Evolutionary conservation across 768 basidiomycete species (phyloP).

Genomic region (Fomitopsis pulvina): DNA sequence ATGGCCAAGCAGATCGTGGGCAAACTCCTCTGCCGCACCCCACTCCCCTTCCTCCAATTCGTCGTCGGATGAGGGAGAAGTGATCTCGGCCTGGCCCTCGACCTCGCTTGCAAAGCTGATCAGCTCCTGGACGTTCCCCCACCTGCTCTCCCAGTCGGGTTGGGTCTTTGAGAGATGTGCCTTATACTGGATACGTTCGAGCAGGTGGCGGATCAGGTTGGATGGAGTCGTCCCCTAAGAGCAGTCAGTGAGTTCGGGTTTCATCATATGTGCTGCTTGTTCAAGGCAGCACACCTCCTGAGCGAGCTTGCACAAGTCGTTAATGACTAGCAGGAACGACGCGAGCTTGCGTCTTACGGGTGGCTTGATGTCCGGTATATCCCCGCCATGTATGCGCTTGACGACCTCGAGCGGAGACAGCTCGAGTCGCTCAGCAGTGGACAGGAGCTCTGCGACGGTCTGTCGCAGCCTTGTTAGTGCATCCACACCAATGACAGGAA

Average conservation of each 20-base stretch:
- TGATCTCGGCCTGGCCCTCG: conserved; percentile 22
- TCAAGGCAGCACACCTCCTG: conserved; percentile 35
- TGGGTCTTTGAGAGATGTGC: conserved; percentile 64
- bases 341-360: conserved; percentile 56
- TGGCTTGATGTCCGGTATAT: conserved; percentile 58
- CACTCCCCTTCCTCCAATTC: conserved; percentile 6
- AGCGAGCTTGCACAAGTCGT: conserved; percentile 45
- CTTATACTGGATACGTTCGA: conserved; percentile 57
- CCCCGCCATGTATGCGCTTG: conserved; percentile 57
- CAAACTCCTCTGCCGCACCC: conserved; percentile 6
- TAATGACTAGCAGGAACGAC: conserved; percentile 52
- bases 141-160: conserved; percentile 66
- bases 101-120: conserved; percentile 69
- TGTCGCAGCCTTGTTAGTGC: conserved; percentile 20
- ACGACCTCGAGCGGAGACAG: conserved; percentile 51
- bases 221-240: conserved; percentile 52
- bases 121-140: conserved; percentile 86
- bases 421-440: conserved; percentile 43
- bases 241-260: background rate
- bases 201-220: conserved; percentile 51
- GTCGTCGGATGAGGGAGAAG: background rate
- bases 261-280: background rate
- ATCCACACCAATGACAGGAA: background rate
- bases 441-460: conserved; percentile 55
- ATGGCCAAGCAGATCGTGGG: conserved; percentile 7